phyloP scores from a whole-genome alignment of 257 asterid genomes.

The Solanum clarkiae region DNA sequence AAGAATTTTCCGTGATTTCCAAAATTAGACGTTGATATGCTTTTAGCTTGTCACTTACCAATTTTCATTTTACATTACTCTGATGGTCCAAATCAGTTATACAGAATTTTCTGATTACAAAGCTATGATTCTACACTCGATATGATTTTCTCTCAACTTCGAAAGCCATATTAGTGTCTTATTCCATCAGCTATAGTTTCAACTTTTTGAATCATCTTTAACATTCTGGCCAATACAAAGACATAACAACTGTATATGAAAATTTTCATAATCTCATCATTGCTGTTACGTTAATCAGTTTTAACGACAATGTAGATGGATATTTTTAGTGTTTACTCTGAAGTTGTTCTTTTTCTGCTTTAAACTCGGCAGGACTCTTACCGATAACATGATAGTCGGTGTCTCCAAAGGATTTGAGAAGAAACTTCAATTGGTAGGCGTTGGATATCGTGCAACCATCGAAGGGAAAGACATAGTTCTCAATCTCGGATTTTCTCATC shows the following conservation, averaged over 20 bases:
- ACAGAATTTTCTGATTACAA: neutral
- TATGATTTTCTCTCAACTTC: neutral
- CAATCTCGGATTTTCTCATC: slow-evolving; percentile 90
- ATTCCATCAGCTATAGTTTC: neutral
- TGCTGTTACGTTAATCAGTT: neutral
- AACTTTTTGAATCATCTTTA: neutral
- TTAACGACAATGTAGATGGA: neutral
- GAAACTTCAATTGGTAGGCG: slow-evolving; percentile 84
- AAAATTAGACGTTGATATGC: neutral
- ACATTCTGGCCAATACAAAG: neutral
- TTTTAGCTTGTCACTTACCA: neutral
- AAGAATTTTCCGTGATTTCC: neutral
- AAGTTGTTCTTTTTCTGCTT: neutral
- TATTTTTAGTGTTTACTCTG: neutral
- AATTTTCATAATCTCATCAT: neutral
- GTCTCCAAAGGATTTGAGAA: slow-evolving; percentile 94
- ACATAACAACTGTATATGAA: neutral
- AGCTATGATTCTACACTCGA: neutral
- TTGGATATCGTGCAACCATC: slow-evolving; percentile 82
- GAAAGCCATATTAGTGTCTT: neutral
- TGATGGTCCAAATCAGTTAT: neutral
- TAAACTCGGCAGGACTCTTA: slow-evolving; percentile 62
- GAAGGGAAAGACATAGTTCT: slow-evolving; percentile 90
- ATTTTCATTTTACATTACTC: neutral
- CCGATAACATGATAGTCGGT: slow-evolving; percentile 92